A percentile compares a stretch with the other conserved stretches of the same genome.
phyloP scores from a whole-genome alignment of 352 stramenopile species.

The Phytophthora rubi region DNA sequence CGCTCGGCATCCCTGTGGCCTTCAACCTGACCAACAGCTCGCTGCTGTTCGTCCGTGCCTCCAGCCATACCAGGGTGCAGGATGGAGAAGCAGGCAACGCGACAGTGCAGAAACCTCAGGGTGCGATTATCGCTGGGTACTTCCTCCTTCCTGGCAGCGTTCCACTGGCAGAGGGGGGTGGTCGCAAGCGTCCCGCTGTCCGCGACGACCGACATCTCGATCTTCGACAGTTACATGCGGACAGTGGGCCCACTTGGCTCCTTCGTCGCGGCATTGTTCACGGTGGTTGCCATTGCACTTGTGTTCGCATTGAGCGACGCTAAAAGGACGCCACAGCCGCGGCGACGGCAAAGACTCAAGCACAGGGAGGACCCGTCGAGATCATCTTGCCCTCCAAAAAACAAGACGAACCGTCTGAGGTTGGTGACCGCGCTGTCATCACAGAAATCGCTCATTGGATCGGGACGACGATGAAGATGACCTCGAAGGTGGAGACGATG shows the following conservation, averaged over 20 bases:
- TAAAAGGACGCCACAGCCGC: slow-evolving; percentile 24
- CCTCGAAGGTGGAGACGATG: slow-evolving; percentile 12
- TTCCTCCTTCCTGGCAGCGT: slow-evolving; percentile 71
- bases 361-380: slow-evolving; percentile 17
- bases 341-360: slow-evolving; percentile 15
- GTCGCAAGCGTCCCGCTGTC: slow-evolving; percentile 44
- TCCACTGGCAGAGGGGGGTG: slow-evolving; percentile 79
- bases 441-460: slow-evolving; percentile 27
- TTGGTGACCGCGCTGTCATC: slow-evolving; percentile 5
- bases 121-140: slow-evolving; percentile 52
- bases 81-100: slow-evolving; percentile 5
- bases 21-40: slow-evolving; percentile 93
- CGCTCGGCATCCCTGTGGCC: slow-evolving; percentile 86
- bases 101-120: slow-evolving; percentile 32
- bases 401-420: slow-evolving; percentile 11
- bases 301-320: slow-evolving; percentile 66
- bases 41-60: slow-evolving; percentile 73
- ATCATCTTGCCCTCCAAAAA: slow-evolving; percentile 35
- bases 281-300: slow-evolving; percentile 52
- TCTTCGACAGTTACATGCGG: slow-evolving; percentile 67
- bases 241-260: slow-evolving; percentile 53
- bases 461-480: slow-evolving; percentile 17
- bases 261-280: slow-evolving; percentile 56
- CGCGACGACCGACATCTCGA: slow-evolving; percentile 17
- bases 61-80: too few relatives aligned